Evolutionary conservation across 805 yeast species (phyloP), one percentile per base, ranked within the genome.

Genomic region (Lipomyces oligophaga): DNA sequence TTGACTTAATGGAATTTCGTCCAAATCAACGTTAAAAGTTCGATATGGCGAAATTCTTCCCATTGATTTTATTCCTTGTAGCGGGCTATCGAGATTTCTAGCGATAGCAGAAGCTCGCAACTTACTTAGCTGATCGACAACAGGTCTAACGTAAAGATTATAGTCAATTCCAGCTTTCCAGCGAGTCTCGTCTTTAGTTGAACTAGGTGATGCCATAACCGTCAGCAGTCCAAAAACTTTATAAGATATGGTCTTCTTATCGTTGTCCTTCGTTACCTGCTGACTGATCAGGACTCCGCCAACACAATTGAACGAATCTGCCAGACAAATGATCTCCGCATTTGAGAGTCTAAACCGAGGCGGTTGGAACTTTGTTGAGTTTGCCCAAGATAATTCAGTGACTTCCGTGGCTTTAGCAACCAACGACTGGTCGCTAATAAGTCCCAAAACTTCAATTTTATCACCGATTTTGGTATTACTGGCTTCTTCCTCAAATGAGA

Each of bases 311-410:
- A 49, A 44, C 16, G 39, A 37, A 28, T 52, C 56, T 8, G 38
- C 36, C 20, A 52, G 44, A 1, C 45, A 35, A 11, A 44, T 44
- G 5, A 47, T 49, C 28, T 52, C 56, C 19, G 49, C 47, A 24
- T 52, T 52, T 19, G 35, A 37, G 31, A 52, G 27, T 18, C 54
- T 19, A 34, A 45, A 47, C 27, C 56, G 46, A 13, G 56, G 56
- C 24, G 56, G 56, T 18, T 49, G 48, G 37, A 49, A 52, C 25
- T 46, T 52, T 8, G 54, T 25, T n/a, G 56, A 36, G 13, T 47
- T 47, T n/a, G 41, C 43, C n/a, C 45, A 48, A 28, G 45, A 41
- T 5, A 52, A 21, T 3, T 42, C 13, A 15, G 25, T 16, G 10
- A 52, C 44, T 4, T 35, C 16, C 5, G 56, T 45, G 15, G 21